Conservation (phyloP, 768 basidiomycete species). For the Russula griseocarnosa region DNA sequence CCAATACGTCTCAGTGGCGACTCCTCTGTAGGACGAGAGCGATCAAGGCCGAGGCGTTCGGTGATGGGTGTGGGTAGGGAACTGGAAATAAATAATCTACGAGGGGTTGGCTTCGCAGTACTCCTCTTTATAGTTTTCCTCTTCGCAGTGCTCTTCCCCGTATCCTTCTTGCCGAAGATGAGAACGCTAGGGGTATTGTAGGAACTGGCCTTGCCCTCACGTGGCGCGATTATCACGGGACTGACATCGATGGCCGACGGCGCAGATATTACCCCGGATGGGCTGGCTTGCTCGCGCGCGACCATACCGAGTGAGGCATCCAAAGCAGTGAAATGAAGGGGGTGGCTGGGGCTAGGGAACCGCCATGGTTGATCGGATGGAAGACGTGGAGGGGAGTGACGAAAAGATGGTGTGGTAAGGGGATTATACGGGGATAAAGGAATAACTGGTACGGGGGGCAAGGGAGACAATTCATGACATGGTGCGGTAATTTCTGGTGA, state of each 20-base stretch:
- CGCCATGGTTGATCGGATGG: constrained; percentile 82
- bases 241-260: constrained; percentile 36
- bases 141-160: constrained; percentile 20
- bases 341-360: constrained; percentile 75
- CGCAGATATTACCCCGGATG: constrained; percentile 29
- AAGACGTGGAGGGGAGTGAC: constrained; percentile 69
- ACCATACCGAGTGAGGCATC: constrained; percentile 66
- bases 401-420: constrained; percentile 67
- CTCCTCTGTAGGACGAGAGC: constrained; percentile 38
- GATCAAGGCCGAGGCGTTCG: constrained; percentile 32
- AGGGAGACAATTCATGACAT: constrained; percentile 30
- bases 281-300: constrained; percentile 50
- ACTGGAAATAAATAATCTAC: constrained; percentile 37
- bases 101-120: constrained; percentile 36
- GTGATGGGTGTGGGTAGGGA: constrained; percentile 37
- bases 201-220: constrained; percentile 39
- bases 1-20: constrained; percentile 41
- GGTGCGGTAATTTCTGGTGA: constrained; percentile 15
- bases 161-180: constrained; percentile 27
- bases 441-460: constrained; percentile 34
- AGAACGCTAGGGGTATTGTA: constrained; percentile 36
- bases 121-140: constrained; percentile 1
- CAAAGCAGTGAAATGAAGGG: constrained; percentile 59
- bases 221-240: constrained; percentile 34
- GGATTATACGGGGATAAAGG: constrained; percentile 77